Evolutionary conservation across 2,329 filamentous ascomycete species (phyloP).

Genomic region (Fusarium brachygibbosum): DNA sequence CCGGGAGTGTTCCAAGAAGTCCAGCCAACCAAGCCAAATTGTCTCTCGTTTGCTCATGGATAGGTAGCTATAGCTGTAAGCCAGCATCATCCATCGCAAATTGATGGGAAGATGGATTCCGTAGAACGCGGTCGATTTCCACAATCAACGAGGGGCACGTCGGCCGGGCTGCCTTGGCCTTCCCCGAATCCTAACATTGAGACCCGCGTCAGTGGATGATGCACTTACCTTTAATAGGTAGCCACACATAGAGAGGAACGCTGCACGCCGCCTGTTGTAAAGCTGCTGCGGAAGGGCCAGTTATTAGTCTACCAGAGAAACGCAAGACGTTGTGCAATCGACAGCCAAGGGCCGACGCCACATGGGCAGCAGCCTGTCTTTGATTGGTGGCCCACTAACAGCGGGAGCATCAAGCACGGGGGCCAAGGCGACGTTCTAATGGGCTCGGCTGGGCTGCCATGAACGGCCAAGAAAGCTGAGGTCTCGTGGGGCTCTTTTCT

Average conservation of each 20-base stretch:
- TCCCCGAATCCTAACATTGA: slow-evolving; percentile 12
- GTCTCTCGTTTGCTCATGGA: slow-evolving; percentile 31
- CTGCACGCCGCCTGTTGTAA: slow-evolving; percentile 37
- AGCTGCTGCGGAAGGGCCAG: slow-evolving; percentile 24
- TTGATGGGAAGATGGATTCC: slow-evolving; percentile 14
- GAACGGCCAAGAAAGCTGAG: slow-evolving; percentile 19
- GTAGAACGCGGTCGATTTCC: slow-evolving; percentile 32
- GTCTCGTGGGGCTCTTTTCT: slow-evolving; percentile 31
- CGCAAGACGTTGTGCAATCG: slow-evolving; percentile 28
- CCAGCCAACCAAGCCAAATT: slow-evolving; percentile 21
- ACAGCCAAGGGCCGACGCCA: slow-evolving; percentile 48
- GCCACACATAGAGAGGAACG: slow-evolving; percentile 39
- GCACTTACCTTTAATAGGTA: slow-evolving; percentile 12
- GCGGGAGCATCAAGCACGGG: slow-evolving; percentile 51
- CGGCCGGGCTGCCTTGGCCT: slow-evolving; percentile 26
- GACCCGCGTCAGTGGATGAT: slow-evolving; percentile 19
- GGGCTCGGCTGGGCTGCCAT: slow-evolving; percentile 49
- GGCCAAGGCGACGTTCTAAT: slow-evolving; percentile 49
- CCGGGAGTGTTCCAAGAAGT: slow-evolving; percentile 18
- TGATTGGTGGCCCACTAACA: slow-evolving; percentile 52
- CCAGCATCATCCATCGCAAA: slow-evolving; percentile 39
- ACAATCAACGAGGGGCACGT: slow-evolving; percentile 33
- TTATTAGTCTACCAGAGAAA: slow-evolving; percentile 30
- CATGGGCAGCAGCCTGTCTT: slow-evolving; percentile 48
- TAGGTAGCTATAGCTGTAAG: slow-evolving; percentile 32